Percentiles rank a stretch among this genome's conserved stretches.
phyloP scores from a whole-genome alignment of 2,329 filamentous ascomycete genomes.

The Dothiorella sarmentorum region DNA sequence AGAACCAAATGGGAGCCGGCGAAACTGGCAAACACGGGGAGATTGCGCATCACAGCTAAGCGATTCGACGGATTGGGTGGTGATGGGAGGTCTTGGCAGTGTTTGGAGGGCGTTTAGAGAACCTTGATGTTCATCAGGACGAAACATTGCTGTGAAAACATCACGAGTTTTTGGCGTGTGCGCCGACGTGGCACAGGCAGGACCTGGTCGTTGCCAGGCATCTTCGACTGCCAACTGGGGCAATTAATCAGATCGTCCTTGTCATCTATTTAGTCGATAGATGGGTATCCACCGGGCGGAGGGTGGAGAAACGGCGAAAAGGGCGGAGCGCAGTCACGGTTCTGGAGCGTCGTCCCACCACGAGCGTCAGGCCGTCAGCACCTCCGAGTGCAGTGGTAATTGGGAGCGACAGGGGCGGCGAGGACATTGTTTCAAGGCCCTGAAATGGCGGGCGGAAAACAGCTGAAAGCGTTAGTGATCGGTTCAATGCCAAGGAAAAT shows the following conservation, averaged over 20 bases:
- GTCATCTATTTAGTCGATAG: neutral
- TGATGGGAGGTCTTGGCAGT: conserved; percentile 12
- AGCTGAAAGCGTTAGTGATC: conserved; percentile 5
- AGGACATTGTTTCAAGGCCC: conserved; percentile 7
- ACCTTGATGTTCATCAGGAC: conserved; percentile 14
- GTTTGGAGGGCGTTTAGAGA: neutral
- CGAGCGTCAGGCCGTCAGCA: neutral
- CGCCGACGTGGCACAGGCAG: conserved; percentile 2
- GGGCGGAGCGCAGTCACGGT: neutral
- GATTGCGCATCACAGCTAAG: neutral
- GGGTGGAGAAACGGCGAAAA: neutral
- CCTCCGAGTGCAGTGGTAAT: neutral
- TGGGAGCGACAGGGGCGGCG: conserved; percentile 5
- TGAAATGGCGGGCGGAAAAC: neutral
- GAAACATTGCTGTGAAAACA: conserved; percentile 10
- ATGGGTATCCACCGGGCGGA: conserved; percentile 3
- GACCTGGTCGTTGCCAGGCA: neutral
- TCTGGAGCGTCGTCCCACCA: neutral
- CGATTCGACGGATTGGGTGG: neutral
- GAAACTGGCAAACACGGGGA: neutral
- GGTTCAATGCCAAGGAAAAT: no score
- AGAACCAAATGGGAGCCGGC: conserved; percentile 11
- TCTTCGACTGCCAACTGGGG: neutral
- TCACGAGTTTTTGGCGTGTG: neutral
- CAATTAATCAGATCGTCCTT: neutral